Evolutionary conservation across 192 early-diverging fungal species (phyloP).

Genomic region (Diversispora epigaea): DNA sequence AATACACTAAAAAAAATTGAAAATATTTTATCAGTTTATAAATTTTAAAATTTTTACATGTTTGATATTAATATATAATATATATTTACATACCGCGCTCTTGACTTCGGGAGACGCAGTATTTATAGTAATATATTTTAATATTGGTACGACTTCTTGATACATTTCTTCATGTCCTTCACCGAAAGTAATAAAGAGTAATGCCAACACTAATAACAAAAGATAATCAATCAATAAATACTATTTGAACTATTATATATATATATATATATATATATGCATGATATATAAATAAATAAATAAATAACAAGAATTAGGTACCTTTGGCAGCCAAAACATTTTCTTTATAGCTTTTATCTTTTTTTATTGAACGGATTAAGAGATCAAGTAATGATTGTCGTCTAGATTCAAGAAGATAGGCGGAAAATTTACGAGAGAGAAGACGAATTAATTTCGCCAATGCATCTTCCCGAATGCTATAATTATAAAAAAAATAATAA

Average conservation of each 20-base stretch:
- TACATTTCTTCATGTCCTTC: conserved; percentile 52
- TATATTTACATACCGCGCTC: conserved; percentile 39
- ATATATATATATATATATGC: too few species aligned
- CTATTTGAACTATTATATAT: neutral
- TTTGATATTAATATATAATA: neutral
- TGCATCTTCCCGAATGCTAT: conserved; percentile 60
- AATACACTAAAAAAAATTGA: conserved; percentile 35
- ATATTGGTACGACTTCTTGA: conserved; percentile 43
- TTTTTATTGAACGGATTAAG: conserved; percentile 54
- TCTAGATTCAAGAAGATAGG: conserved; percentile 51
- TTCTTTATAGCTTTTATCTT: conserved; percentile 43
- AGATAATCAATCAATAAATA: neutral
- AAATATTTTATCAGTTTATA: neutral
- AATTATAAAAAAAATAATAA: neutral
- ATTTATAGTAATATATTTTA: conserved; percentile 50
- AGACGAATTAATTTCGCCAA: conserved; percentile 48
- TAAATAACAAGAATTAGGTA: conserved; percentile 14
- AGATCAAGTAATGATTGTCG: conserved; percentile 55
- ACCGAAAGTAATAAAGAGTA: conserved; percentile 52
- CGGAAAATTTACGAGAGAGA: conserved; percentile 55
- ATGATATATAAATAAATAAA: too few species aligned
- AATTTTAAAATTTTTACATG: neutral
- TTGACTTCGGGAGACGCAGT: conserved; percentile 47
- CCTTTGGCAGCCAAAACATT: conserved; percentile 44
- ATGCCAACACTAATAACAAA: conserved; percentile 40